These are phyloP conservation scores for Hygrophoropsis aurantiaca DNA, from an alignment of 768 basidiomycete genomes.

Conservation along the genomic window DNA sequence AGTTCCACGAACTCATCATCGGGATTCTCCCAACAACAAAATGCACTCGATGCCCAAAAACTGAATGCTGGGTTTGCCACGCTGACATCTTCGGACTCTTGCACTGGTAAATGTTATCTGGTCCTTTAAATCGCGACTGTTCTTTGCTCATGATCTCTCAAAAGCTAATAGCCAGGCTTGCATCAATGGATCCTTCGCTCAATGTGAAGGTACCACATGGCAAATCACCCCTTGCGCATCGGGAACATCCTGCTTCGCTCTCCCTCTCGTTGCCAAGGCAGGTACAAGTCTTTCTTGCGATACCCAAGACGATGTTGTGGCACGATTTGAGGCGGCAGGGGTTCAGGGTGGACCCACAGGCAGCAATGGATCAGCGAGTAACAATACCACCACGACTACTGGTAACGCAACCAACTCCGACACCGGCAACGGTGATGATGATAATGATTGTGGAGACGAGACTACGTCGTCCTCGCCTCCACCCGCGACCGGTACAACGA, in stretches of 20 bases:
- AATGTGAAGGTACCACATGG: conserved; percentile 39
- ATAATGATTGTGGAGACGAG: neutral
- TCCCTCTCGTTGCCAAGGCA: conserved; percentile 39
- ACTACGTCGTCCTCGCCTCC: neutral
- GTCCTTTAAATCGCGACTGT: neutral
- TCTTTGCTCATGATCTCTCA: neutral
- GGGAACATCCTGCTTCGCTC: conserved; percentile 36
- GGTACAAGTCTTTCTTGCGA: conserved; percentile 51
- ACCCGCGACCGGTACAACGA: neutral
- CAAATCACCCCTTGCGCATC: conserved; percentile 28
- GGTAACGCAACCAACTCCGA: too few species aligned
- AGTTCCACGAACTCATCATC: conserved; percentile 12
- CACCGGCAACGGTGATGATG: neutral
- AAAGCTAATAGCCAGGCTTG: conserved; percentile 36
- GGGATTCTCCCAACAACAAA: conserved; percentile 23
- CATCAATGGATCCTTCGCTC: conserved; percentile 36
- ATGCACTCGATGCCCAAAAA: conserved; percentile 36
- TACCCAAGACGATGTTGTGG: conserved; percentile 42
- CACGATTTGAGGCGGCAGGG: conserved; percentile 41
- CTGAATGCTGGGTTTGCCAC: conserved; percentile 34
- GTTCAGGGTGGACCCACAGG: conserved; percentile 45
- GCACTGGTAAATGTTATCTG: conserved; percentile 24
- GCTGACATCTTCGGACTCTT: conserved; percentile 25
- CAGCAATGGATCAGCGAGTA: conserved; percentile 9
- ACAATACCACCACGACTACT: neutral